phyloP scores from a whole-genome alignment of 257 asterid species.

The Nicotiana noctiflora region DNA sequence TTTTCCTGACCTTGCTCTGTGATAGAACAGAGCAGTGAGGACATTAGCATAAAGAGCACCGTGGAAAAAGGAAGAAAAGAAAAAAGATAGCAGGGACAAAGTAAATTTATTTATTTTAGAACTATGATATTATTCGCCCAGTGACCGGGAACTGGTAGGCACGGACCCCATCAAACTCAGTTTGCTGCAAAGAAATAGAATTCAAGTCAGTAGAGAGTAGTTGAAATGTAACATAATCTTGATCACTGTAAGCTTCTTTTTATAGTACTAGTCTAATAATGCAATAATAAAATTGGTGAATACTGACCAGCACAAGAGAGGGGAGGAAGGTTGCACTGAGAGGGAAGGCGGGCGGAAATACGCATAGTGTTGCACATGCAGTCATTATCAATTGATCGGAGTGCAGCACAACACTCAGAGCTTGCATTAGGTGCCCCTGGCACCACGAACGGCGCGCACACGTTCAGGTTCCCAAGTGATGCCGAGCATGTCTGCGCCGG shows the following conservation, averaged over 20 bases:
- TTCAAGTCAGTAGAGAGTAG: neutral
- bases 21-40: neutral
- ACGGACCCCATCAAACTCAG: neutral
- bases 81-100: neutral
- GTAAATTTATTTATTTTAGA: neutral
- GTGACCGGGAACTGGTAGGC: neutral
- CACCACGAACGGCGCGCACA: constrained; percentile 15
- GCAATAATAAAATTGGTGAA: too few relatives aligned
- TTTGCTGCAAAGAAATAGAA: constrained; percentile 4
- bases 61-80: neutral
- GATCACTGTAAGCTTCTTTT: too few relatives aligned
- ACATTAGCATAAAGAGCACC: neutral
- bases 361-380: constrained; percentile 40
- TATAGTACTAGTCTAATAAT: too few relatives aligned
- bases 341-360: constrained; percentile 33
- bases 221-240: neutral
- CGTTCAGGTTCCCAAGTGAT: constrained; percentile 13
- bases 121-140: neutral
- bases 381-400: constrained; percentile 34
- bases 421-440: constrained; percentile 12
- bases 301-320: constrained; percentile 25
- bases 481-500: constrained; percentile 33
- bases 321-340: constrained; percentile 42
- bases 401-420: constrained; percentile 42
- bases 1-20: neutral